Evolutionary conservation across 1,284 basidiomycete species (phyloP).

Genomic region (Peniophora sp.): DNA sequence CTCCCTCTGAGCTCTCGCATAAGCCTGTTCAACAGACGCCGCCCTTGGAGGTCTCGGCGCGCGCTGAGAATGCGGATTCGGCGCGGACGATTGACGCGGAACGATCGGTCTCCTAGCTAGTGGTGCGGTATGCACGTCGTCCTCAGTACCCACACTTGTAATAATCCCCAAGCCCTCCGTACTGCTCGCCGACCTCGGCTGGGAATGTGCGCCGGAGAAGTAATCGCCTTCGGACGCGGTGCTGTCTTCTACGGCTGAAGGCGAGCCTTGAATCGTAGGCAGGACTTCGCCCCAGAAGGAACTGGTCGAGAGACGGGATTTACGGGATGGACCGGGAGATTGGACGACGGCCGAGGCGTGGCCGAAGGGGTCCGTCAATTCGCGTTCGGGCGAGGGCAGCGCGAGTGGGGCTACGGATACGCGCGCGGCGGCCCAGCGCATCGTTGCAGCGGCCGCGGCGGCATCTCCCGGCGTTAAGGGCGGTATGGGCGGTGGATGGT

Average conservation of each 20-base stretch:
- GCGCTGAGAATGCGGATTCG: constrained; percentile 39
- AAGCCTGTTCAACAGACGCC: constrained; percentile 23
- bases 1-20: constrained; percentile 46
- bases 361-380: constrained; percentile 80
- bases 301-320: constrained; percentile 36
- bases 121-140: constrained; percentile 25
- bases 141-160: background rate
- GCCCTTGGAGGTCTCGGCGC: constrained; percentile 29
- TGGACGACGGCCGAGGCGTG: constrained; percentile 60
- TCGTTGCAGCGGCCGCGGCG: constrained; percentile 70
- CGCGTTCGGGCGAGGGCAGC: constrained; percentile 81
- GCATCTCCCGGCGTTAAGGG: constrained; percentile 38
- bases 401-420: constrained; percentile 73
- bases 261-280: constrained; percentile 22
- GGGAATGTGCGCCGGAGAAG: background rate
- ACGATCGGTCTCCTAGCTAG: constrained; percentile 43
- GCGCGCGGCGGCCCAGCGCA: constrained; percentile 74
- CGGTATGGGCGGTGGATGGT: constrained; percentile 12
- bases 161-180: background rate
- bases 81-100: constrained; percentile 53
- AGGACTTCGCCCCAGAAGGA: constrained; percentile 61
- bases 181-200: background rate
- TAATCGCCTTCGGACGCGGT: background rate
- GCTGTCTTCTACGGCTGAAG: constrained; percentile 7
- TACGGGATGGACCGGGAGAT: constrained; percentile 25